Percentiles rank a stretch among this genome's conserved stretches.
phyloP scores from a whole-genome alignment of 208 protist genomes.

The Histomonas meleagridis region DNA sequence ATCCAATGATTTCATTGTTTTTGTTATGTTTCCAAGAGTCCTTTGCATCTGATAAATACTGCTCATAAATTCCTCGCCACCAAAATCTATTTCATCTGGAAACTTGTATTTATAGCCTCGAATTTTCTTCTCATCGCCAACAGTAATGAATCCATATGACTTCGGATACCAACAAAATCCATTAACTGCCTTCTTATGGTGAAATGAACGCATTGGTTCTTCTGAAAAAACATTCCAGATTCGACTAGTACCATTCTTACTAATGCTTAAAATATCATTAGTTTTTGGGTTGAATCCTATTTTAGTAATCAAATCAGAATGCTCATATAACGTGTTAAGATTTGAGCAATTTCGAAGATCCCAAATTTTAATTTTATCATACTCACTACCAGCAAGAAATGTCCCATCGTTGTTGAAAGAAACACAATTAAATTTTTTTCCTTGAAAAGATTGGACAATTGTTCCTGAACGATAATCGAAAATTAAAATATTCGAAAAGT shows the following conservation, averaged over 20 bases:
- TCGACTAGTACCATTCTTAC: background rate
- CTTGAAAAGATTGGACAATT: background rate
- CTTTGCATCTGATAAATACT: background rate
- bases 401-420: background rate
- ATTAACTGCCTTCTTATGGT: background rate
- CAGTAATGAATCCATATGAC: background rate
- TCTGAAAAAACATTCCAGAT: background rate
- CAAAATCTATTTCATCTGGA: background rate
- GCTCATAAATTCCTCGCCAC: background rate
- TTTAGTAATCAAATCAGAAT: background rate
- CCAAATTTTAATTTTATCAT: background rate
- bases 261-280: background rate
- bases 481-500: background rate
- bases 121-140: background rate
- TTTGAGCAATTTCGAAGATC: background rate
- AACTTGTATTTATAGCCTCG: background rate
- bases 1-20: conserved; percentile 6
- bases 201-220: background rate
- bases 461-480: background rate
- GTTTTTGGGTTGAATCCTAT: background rate
- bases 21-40: background rate
- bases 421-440: background rate
- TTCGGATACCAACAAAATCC: background rate
- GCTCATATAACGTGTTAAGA: background rate
- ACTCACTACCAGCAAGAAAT: background rate